Evolutionary conservation across 305 asterid genomes (phyloP).

Genomic region (Euphrasia arctica): DNA sequence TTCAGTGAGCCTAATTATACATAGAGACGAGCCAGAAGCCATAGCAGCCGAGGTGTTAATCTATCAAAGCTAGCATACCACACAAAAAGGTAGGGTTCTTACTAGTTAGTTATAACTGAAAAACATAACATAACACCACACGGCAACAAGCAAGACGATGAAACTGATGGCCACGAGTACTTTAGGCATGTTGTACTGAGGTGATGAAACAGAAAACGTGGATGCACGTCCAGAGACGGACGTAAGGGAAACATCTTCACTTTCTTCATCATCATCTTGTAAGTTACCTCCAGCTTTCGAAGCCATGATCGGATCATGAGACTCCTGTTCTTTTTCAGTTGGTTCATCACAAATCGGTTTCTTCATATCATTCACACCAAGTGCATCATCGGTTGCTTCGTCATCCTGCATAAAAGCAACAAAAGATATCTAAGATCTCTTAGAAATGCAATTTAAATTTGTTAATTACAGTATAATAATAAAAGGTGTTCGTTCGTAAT

Average conservation of each 20-base stretch:
- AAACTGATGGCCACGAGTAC: conserved; percentile 43
- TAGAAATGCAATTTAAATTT: too few species aligned
- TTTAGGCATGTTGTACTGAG: conserved; percentile 37
- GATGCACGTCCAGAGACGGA: conserved; percentile 20
- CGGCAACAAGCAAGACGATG: conserved; percentile 35
- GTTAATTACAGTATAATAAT: not conserved
- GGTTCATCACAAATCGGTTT: conserved; percentile 25
- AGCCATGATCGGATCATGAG: conserved; percentile 7
- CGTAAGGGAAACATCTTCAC: conserved; percentile 19
- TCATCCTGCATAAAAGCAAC: conserved; percentile 44
- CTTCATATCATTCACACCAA: conserved; percentile 24
- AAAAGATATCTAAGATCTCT: not conserved
- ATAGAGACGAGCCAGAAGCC: not conserved
- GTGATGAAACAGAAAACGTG: conserved; percentile 27
- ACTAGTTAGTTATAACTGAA: conserved; percentile 18
- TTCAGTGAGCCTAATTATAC: not conserved
- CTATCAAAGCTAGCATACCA: conserved; percentile 26
- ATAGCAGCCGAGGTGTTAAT: not conserved
- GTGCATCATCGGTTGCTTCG: conserved; percentile 21
- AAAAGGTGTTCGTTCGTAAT: too few species aligned
- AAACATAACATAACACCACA: conserved; percentile 37
- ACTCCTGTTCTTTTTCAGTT: conserved; percentile 17
- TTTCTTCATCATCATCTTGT: conserved; percentile 10
- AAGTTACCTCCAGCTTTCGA: conserved; percentile 17
- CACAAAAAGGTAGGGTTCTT: not conserved